phyloP scores from a whole-genome alignment of 306 rosid genomes.

The Dicorynia guianensis region DNA sequence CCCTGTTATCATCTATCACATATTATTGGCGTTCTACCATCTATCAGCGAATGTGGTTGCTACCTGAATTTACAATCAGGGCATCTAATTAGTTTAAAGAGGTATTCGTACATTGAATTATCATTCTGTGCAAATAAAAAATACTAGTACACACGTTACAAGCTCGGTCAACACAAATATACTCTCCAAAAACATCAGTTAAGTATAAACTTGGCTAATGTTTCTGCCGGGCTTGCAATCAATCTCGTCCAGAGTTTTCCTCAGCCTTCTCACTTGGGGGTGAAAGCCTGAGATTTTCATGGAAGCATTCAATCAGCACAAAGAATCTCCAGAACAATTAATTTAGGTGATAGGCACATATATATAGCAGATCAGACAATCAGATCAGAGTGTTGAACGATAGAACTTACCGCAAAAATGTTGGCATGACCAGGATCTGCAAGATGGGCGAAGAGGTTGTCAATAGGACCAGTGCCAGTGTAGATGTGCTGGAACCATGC shows the following conservation, averaged over 20 bases:
- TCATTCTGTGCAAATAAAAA: constrained; percentile 35
- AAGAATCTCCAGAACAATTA: no score
- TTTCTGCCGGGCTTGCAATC: neutral
- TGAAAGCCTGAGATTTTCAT: constrained; percentile 54
- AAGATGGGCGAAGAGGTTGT: constrained; percentile 79
- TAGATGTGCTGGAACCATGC: constrained; percentile 87
- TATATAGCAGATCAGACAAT: neutral
- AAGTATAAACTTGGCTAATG: no score
- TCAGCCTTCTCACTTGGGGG: constrained; percentile 60
- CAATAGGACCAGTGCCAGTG: constrained; percentile 78
- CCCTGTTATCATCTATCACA: no score
- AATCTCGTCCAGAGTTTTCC: constrained; percentile 12
- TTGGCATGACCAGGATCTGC: constrained; percentile 86
- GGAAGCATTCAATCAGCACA: no score
- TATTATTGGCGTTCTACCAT: neutral
- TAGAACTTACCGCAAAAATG: constrained; percentile 60
- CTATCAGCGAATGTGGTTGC: neutral
- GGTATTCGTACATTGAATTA: constrained; percentile 49
- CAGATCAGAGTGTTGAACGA: neutral
- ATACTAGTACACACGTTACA: neutral
- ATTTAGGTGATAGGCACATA: no score
- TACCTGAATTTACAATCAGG: constrained; percentile 39
- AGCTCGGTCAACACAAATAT: neutral
- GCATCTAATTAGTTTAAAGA: constrained; percentile 27
- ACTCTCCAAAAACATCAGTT: neutral